phyloP scores from a whole-genome alignment of 805 yeast species.

The Phaffomyces thermotolerans region DNA sequence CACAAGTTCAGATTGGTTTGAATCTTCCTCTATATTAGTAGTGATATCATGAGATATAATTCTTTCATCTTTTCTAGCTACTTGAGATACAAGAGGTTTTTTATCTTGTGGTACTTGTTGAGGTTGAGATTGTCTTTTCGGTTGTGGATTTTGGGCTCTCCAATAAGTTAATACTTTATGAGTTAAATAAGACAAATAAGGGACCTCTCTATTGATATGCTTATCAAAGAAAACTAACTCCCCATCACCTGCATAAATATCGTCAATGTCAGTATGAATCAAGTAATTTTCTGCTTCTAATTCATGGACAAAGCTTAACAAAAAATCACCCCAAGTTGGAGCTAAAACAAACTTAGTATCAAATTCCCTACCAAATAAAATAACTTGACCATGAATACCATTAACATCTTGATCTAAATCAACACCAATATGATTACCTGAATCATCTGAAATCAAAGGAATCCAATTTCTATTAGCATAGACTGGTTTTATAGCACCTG shows the following conservation, averaged over 20 bases:
- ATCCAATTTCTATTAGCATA: constrained; percentile 93
- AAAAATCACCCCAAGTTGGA: constrained; percentile 82
- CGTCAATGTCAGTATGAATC: constrained; percentile 55
- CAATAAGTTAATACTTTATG: constrained; percentile 24
- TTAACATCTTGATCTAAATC: constrained; percentile 77
- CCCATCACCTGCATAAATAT: constrained; percentile 66
- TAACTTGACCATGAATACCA: constrained; percentile 87
- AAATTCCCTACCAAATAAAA: constrained; percentile 88
- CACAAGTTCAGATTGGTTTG: neutral
- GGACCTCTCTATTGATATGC: constrained; percentile 40
- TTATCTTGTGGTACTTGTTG: neutral
- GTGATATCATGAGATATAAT: constrained; percentile 19
- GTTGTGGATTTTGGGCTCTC: constrained; percentile 12
- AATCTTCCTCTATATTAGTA: constrained; percentile 3
- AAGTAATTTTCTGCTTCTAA: constrained; percentile 77
- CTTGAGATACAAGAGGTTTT: constrained; percentile 7
- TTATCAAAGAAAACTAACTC: constrained; percentile 65
- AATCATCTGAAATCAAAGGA: constrained; percentile 80
- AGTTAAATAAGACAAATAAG: constrained; percentile 34
- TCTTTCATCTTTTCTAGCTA: constrained; percentile 16
- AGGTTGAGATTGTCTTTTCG: neutral
- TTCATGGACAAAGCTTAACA: constrained; percentile 78
- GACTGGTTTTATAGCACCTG: constrained; percentile 58
- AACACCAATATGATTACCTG: constrained; percentile 87
- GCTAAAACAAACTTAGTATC: constrained; percentile 87